Conservation (phyloP, 2,329 filamentous ascomycete genomes). For the Pestalotiopsis sp. region DNA sequence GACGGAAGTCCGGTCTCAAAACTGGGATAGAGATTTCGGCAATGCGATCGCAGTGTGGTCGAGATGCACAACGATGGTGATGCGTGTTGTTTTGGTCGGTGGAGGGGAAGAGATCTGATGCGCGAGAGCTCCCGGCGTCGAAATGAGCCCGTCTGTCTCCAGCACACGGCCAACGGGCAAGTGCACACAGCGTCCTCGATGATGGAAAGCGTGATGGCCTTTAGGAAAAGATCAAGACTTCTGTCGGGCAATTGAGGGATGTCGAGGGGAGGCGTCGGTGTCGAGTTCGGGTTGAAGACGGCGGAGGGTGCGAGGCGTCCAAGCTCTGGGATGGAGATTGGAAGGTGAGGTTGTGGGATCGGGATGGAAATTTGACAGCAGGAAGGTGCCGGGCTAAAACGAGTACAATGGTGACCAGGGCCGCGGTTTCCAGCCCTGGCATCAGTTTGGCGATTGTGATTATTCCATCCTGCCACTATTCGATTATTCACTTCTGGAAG, state of each 20-base stretch:
- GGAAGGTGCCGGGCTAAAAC: background rate
- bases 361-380: background rate
- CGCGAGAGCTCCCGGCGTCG: background rate
- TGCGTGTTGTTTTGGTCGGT: background rate
- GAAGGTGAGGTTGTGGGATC: background rate
- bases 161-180: background rate
- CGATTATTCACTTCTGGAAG: background rate
- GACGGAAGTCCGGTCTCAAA: slow-evolving; percentile 19
- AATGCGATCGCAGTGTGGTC: background rate
- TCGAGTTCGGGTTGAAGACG: background rate
- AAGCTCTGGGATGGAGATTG: background rate
- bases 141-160: background rate
- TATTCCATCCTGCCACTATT: background rate
- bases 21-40: slow-evolving; percentile 15
- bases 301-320: background rate
- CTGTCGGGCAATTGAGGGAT: background rate
- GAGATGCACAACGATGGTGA: background rate
- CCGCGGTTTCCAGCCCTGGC: background rate
- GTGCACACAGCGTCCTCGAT: background rate
- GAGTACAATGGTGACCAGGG: background rate
- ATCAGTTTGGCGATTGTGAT: background rate
- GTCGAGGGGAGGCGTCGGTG: background rate
- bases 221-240: background rate
- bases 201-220: background rate
- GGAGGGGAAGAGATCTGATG: background rate